Conservation (phyloP, 345 rosid species). For the sweet orange (Citrus sinensis) region DNA sequence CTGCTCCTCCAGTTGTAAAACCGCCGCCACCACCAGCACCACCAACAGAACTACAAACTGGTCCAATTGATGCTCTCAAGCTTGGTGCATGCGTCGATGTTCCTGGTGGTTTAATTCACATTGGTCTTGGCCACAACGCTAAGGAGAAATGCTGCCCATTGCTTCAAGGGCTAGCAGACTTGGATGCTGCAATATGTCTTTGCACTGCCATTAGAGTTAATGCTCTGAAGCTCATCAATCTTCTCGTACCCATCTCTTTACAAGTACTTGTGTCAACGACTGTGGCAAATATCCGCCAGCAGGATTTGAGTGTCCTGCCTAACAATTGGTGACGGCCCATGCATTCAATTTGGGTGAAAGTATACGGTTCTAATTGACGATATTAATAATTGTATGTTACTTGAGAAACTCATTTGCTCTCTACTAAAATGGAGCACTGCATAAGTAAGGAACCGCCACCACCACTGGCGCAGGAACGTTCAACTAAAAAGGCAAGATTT, state of each 20-base stretch:
- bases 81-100: constrained; percentile 87
- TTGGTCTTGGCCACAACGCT: constrained; percentile 45
- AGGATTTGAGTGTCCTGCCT: constrained; percentile 62
- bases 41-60: constrained; percentile 44
- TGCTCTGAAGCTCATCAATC: constrained; percentile 57
- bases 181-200: constrained; percentile 89
- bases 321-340: not conserved
- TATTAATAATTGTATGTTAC: too few relatives aligned
- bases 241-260: constrained; percentile 75
- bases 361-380: too few relatives aligned
- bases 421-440: too few relatives aligned
- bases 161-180: constrained; percentile 60
- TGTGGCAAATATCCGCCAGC: constrained; percentile 69
- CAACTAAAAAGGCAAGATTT: too few relatives aligned
- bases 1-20: not conserved
- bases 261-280: constrained; percentile 51
- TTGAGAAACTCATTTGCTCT: too few relatives aligned
- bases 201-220: constrained; percentile 79
- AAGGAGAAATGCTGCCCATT: constrained; percentile 82
- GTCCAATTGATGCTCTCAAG: constrained; percentile 23
- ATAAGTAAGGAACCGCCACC: too few relatives aligned
- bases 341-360: not conserved
- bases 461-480: too few relatives aligned
- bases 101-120: constrained; percentile 42
- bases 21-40: constrained; percentile 10